These are phyloP conservation scores for Coemansia sp. DNA, from an alignment of 192 early-diverging fungal genomes.

Conservation along the genomic window DNA sequence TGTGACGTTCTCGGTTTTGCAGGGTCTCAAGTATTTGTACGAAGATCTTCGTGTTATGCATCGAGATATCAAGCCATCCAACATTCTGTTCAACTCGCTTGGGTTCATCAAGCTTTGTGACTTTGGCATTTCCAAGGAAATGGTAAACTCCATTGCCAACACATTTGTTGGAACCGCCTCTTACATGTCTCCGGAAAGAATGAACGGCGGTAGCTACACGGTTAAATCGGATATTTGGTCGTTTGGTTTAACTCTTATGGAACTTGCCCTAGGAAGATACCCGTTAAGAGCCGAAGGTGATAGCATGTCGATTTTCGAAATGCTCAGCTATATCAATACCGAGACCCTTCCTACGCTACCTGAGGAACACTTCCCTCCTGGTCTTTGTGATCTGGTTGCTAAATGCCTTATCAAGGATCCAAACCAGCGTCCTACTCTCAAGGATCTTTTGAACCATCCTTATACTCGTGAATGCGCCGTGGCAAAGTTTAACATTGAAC, in stretches of 20 bases:
- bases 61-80: conserved; percentile 88
- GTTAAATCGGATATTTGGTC: conserved; percentile 85
- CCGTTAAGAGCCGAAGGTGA: conserved; percentile 69
- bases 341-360: conserved; percentile 84
- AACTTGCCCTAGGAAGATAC: conserved; percentile 74
- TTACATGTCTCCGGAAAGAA: conserved; percentile 87
- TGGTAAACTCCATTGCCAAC: conserved; percentile 79
- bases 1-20: conserved; percentile 76
- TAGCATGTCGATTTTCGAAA: conserved; percentile 81
- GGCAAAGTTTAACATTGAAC: conserved; percentile 64
- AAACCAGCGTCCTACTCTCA: conserved; percentile 61
- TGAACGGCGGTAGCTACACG: conserved; percentile 73
- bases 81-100: conserved; percentile 77
- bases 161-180: conserved; percentile 84
- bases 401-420: conserved; percentile 56
- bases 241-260: conserved; percentile 78
- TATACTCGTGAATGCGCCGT: conserved; percentile 56
- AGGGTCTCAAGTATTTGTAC: conserved; percentile 83
- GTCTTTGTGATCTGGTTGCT: conserved; percentile 75
- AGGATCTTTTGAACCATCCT: conserved; percentile 64
- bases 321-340: conserved; percentile 89
- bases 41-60: conserved; percentile 91
- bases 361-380: conserved; percentile 66
- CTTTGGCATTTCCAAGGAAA: conserved; percentile 90
- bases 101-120: conserved; percentile 82